Conservation (phyloP, 2,329 filamentous ascomycete species). For the Microthyrium microscopicum region DNA sequence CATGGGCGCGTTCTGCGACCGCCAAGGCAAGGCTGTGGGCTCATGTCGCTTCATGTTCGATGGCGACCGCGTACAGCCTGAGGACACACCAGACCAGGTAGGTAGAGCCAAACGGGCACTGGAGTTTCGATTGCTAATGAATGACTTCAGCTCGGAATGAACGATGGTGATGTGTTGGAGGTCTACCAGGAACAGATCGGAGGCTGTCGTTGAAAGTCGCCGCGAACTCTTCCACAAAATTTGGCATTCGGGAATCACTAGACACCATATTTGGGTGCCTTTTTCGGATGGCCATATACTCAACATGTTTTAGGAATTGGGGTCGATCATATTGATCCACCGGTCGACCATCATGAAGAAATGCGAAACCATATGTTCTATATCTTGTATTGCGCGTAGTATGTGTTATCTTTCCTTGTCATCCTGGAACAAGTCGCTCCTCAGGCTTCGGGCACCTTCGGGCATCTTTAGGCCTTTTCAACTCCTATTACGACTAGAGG, state of each 20-base stretch:
- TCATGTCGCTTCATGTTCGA: conserved; percentile 94
- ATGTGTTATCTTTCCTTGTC: too few relatives aligned
- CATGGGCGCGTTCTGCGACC: conserved; percentile 95
- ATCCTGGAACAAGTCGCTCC: too few relatives aligned
- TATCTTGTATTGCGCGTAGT: too few relatives aligned
- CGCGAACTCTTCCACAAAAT: neutral
- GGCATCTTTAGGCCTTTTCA: too few relatives aligned
- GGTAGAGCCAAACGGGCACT: conserved; percentile 23
- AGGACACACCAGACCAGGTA: conserved; percentile 84
- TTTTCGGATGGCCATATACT: too few relatives aligned
- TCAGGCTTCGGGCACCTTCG: too few relatives aligned
- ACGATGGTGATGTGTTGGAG: conserved; percentile 87
- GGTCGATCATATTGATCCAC: too few relatives aligned
- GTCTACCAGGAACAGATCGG: conserved; percentile 98
- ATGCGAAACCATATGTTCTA: too few relatives aligned
- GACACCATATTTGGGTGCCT: too few relatives aligned
- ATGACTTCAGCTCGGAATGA: conserved; percentile 68
- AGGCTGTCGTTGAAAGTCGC: conserved; percentile 25
- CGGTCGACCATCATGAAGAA: too few relatives aligned
- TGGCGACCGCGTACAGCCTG: conserved; percentile 75
- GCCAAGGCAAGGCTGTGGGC: conserved; percentile 71
- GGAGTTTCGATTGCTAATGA: neutral
- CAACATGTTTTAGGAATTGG: too few relatives aligned
- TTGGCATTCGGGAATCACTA: neutral
- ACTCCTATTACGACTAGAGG: too few relatives aligned